Evolutionary conservation across 257 asterid species (phyloP), one percentile per base, ranked within the genome.

Genomic region (Catharanthus roseus): DNA sequence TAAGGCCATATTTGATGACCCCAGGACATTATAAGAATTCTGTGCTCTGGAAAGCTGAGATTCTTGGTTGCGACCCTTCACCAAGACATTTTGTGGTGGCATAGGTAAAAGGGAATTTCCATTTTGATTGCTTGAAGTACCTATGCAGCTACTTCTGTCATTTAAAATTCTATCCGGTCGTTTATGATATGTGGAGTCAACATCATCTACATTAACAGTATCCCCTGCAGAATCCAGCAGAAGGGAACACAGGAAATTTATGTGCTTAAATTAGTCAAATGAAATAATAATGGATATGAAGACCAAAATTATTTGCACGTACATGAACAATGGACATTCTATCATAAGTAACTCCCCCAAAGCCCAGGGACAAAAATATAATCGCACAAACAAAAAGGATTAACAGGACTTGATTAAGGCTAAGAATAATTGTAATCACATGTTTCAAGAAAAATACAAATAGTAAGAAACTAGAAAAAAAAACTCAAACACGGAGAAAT

Each of bases 21-120:
- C 82, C 72, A 68, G 44, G 67, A 76, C 69, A 74, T 84, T 80
- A 66, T 70, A 85, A 50, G 78, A 76, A 51, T 86, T 85, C 36
- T 83, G 77, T 64, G 76, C 79, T 66, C 75, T 79, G 57, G 83
- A 78, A 77, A 71, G 81, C 81, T 78, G 86, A 38, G 82, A 85
- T 54, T 84, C 91, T 77, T 75, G 84, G 63, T 85, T 83, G 31
- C 62, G 88, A 78, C 82, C 89, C 81, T 83, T 90, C 62, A 78
- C 77, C 88, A 83, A 77, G 55, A 90, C 83, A 86, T 81, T 79
- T 70, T 86, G 73, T 65, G 81, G 81, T 71, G 80, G 85, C 73
- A 80, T 80, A 16, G 82, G 79, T 49, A 74, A 55, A 51, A 34
- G 71, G 60, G 82, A 75, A 75, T 73, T 74, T 69, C 79, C 93